Percentiles rank a stretch among this genome's conserved stretches.
Evolutionary conservation across 2,329 filamentous ascomycete species (phyloP).

Genomic region (Alternaria solani): DNA sequence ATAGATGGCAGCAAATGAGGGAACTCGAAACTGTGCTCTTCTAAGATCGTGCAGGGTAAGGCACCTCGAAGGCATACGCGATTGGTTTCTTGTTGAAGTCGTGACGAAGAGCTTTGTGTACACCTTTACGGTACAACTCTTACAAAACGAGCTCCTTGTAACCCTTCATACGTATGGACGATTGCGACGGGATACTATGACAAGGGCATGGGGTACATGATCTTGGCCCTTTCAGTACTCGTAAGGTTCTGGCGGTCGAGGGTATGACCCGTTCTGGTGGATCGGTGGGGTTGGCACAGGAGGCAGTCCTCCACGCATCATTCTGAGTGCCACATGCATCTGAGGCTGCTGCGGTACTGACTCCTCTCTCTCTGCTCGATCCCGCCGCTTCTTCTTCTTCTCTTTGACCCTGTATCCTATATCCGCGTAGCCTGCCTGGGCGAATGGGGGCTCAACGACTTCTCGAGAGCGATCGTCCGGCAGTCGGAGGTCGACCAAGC

Average conservation of each 20-base stretch:
- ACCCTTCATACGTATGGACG: not conserved
- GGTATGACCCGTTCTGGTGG: conserved; percentile 36
- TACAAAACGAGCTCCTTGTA: no score
- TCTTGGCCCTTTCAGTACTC: conserved; percentile 14
- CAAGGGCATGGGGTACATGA: not conserved
- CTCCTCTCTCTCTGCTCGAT: conserved; percentile 31
- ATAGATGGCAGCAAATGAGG: not conserved
- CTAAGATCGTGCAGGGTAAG: no score
- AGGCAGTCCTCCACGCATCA: conserved; percentile 39
- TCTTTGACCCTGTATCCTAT: conserved; percentile 44
- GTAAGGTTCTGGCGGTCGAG: conserved; percentile 36
- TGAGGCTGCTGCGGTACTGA: conserved; percentile 24
- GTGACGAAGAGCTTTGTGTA: no score
- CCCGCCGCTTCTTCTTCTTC: conserved; percentile 46
- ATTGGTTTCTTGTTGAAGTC: no score
- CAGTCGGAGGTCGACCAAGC: conserved; percentile 71
- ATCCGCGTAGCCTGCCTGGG: conserved; percentile 49
- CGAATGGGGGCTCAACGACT: conserved; percentile 52
- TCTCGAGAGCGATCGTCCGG: conserved; percentile 62
- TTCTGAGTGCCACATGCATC: conserved; percentile 29
- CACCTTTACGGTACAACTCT: no score
- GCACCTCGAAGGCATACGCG: no score
- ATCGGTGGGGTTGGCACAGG: conserved; percentile 48
- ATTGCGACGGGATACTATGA: not conserved
- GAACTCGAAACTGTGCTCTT: no score